A percentile compares a stretch with the other conserved stretches of the same genome.
These are phyloP conservation scores for Trametes cingulata DNA, from an alignment of 768 basidiomycete species.

Conservation along the genomic window DNA sequence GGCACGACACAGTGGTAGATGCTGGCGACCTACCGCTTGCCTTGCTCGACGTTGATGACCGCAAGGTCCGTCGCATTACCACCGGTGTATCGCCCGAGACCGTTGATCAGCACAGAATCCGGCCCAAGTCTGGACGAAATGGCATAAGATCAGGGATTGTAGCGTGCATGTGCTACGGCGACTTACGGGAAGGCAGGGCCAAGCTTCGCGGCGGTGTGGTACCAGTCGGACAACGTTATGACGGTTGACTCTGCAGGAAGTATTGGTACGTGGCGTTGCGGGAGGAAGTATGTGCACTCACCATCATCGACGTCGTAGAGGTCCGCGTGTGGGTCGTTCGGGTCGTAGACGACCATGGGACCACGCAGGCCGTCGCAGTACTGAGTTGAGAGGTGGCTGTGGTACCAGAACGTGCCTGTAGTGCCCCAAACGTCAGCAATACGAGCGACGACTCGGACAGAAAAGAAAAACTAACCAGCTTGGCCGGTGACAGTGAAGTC, in stretches of 20 bases:
- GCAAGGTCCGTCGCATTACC: conserved; percentile 37
- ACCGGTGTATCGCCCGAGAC: conserved; percentile 39
- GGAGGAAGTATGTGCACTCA: conserved; percentile 12
- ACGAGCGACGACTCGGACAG: neutral
- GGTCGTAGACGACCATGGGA: conserved; percentile 41
- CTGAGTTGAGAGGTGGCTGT: conserved; percentile 48
- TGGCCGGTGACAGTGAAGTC: conserved; percentile 31
- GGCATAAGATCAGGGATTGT: neutral
- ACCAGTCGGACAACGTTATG: conserved; percentile 47
- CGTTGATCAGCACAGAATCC: conserved; percentile 45
- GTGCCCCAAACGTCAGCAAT: neutral
- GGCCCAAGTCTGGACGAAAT: conserved; percentile 21
- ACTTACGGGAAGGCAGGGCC: conserved; percentile 8
- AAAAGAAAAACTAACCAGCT: conserved; percentile 9
- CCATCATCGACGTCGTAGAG: conserved; percentile 52
- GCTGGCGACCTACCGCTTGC: conserved; percentile 18
- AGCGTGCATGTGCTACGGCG: neutral
- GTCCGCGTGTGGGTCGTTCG: conserved; percentile 38
- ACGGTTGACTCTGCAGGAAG: conserved; percentile 40
- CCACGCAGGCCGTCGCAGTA: conserved; percentile 60
- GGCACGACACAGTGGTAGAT: neutral
- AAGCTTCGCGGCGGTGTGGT: conserved; percentile 16
- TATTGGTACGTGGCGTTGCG: no score
- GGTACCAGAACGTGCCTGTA: conserved; percentile 48
- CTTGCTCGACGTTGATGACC: conserved; percentile 39